Evolutionary conservation across 2,329 filamentous ascomycete species (phyloP).

Genomic region (Aschersonia sp.): DNA sequence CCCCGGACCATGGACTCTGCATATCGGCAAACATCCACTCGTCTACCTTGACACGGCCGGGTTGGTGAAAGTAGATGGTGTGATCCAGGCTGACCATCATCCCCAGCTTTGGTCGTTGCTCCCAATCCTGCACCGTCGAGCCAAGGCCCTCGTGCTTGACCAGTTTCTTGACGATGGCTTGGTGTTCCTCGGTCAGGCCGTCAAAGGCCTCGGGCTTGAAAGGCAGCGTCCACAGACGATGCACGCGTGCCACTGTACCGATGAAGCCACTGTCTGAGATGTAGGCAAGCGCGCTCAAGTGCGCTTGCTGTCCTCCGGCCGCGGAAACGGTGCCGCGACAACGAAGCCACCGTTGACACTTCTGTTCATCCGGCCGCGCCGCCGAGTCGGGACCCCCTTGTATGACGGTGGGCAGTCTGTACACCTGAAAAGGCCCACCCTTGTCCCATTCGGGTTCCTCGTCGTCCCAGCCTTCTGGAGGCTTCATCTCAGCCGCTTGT

Average conservation of each 20-base stretch:
- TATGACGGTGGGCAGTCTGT: slow-evolving; percentile 23
- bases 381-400: slow-evolving; percentile 18
- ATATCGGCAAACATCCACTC: slow-evolving; percentile 74
- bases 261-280: slow-evolving; percentile 91
- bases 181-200: slow-evolving; percentile 26
- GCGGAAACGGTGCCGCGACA: slow-evolving; percentile 60
- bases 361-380: slow-evolving; percentile 48
- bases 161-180: slow-evolving; percentile 19
- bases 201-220: slow-evolving; percentile 38
- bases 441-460: slow-evolving; percentile 33
- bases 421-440: slow-evolving; percentile 34
- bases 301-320: slow-evolving; percentile 61
- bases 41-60: slow-evolving; percentile 40
- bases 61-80: slow-evolving; percentile 54
- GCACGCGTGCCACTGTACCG: slow-evolving; percentile 69
- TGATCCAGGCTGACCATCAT: slow-evolving; percentile 81
- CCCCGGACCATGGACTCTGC: slow-evolving; percentile 67
- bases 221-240: slow-evolving; percentile 64
- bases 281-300: slow-evolving; percentile 81
- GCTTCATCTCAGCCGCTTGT: slow-evolving; percentile 22
- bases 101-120: slow-evolving; percentile 45
- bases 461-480: slow-evolving; percentile 25
- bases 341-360: slow-evolving; percentile 60
- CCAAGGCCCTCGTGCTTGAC: slow-evolving; percentile 23
- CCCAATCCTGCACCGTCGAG: slow-evolving; percentile 29